phyloP scores from a whole-genome alignment of 2,329 filamentous ascomycete genomes.

The Xylaria sp. region DNA sequence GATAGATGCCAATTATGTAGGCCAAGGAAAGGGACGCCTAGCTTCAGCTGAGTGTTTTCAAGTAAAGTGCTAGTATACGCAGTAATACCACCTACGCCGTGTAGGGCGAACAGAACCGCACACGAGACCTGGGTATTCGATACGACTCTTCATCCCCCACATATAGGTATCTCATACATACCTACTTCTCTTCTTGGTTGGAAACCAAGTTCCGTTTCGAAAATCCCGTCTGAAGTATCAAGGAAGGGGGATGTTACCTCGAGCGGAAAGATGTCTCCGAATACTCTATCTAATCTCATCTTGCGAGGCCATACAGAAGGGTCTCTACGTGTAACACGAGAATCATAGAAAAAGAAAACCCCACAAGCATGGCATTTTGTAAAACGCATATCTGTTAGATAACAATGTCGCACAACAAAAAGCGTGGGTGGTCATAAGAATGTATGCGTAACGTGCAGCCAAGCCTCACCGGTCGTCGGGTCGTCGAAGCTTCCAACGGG shows the following conservation, averaged over 20 bases:
- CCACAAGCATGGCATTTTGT: constrained; percentile 15
- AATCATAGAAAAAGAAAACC: constrained; percentile 19
- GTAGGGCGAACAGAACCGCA: neutral
- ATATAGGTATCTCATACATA: neutral
- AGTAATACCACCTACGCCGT: neutral
- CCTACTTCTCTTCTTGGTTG: neutral
- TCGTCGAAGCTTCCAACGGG: neutral
- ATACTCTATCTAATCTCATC: constrained; percentile 2
- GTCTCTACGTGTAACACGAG: neutral
- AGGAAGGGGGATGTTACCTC: constrained; percentile 18
- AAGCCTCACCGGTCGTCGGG: constrained; percentile 21
- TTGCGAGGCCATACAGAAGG: neutral
- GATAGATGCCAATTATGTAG: constrained; percentile 2
- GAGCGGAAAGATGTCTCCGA: constrained; percentile 21
- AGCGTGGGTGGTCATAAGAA: constrained; percentile 8
- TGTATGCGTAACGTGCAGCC: constrained; percentile 10
- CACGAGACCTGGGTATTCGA: neutral
- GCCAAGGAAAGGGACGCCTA: constrained; percentile 13
- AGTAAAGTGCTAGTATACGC: neutral
- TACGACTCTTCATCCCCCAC: neutral
- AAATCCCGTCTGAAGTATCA: constrained; percentile 13
- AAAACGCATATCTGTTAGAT: constrained; percentile 10
- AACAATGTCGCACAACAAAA: constrained; percentile 8
- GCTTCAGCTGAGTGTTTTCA: constrained; percentile 13
- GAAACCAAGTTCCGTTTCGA: constrained; percentile 11